A percentile compares a stretch with the other conserved stretches of the same genome.
Conservation (phyloP, 1,284 basidiomycete species). For the Tausonia pullulans region DNA sequence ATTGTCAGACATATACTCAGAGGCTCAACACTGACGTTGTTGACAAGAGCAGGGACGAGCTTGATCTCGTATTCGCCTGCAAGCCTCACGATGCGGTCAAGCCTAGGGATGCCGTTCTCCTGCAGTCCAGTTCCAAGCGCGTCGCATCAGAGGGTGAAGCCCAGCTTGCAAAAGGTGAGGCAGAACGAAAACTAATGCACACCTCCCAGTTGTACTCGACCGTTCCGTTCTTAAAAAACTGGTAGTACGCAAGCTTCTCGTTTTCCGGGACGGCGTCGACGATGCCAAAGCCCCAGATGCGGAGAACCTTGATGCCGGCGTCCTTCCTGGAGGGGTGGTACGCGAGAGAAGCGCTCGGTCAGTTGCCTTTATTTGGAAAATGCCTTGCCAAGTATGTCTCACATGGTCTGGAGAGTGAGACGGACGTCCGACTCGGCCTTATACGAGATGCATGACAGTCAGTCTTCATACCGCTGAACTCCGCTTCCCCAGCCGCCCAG, state of each 20-base stretch:
- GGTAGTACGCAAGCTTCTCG: not conserved
- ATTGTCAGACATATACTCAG: too few relatives aligned
- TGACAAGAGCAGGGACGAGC: constrained; percentile 52
- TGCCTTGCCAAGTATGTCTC: not conserved
- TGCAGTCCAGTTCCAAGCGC: too few relatives aligned
- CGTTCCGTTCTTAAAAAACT: not conserved
- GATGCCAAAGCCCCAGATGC: not conserved
- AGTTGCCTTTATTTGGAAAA: not conserved
- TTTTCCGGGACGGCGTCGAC: not conserved
- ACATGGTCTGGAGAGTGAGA: not conserved
- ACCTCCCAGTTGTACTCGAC: not conserved
- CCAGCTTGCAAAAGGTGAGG: too few relatives aligned
- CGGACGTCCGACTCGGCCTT: not conserved
- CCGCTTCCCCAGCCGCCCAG: too few relatives aligned
- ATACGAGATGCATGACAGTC: too few relatives aligned
- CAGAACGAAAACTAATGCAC: too few relatives aligned
- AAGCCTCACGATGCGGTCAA: constrained; percentile 51
- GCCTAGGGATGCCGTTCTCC: constrained; percentile 48
- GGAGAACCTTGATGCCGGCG: not conserved
- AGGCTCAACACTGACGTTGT: constrained; percentile 36
- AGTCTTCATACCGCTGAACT: too few relatives aligned
- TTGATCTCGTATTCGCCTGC: constrained; percentile 51
- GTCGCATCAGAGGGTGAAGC: too few relatives aligned
- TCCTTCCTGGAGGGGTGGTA: not conserved
- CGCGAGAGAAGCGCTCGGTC: not conserved